phyloP scores from a whole-genome alignment of 177 flowering plant species.

The Vitis hybrid region DNA sequence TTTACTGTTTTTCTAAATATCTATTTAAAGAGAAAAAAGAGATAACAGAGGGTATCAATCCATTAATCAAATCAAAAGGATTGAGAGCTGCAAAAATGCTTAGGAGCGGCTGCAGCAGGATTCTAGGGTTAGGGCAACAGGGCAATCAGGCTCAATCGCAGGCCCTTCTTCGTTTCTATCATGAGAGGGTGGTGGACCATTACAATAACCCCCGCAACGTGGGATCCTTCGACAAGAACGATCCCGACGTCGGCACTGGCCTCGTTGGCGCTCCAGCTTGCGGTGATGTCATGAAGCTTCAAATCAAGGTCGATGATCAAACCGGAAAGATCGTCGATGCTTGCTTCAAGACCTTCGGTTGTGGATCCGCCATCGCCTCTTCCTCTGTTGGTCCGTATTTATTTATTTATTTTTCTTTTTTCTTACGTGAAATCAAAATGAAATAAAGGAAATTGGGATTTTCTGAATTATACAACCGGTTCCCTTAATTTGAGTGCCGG shows the following conservation, averaged over 20 bases:
- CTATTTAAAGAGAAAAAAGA: no score
- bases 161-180: slow-evolving; percentile 64
- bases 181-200: slow-evolving; percentile 94
- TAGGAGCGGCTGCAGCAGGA: slow-evolving; percentile 32
- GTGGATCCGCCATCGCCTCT: slow-evolving; percentile 97
- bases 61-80: neutral
- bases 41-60: neutral
- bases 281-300: slow-evolving; percentile 98
- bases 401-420: neutral
- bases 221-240: slow-evolving; percentile 88
- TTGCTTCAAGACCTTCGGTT: slow-evolving; percentile 91
- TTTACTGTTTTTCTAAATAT: no score
- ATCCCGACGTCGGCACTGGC: slow-evolving; percentile 91
- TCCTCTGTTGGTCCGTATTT: slow-evolving; percentile 75
- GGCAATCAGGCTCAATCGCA: slow-evolving; percentile 7
- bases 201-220: slow-evolving; percentile 94
- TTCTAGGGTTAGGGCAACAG: slow-evolving; percentile 39
- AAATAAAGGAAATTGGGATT: neutral
- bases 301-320: slow-evolving; percentile 77
- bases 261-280: slow-evolving; percentile 98
- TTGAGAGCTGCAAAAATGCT: slow-evolving; percentile 34
- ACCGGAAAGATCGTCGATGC: slow-evolving; percentile 83
- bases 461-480: neutral
- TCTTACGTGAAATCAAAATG: neutral
- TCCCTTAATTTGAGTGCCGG: neutral